Evolutionary conservation across 345 rosid species (phyloP), one percentile per base, ranked within the genome.

Genomic region (Gossypium turneri): DNA sequence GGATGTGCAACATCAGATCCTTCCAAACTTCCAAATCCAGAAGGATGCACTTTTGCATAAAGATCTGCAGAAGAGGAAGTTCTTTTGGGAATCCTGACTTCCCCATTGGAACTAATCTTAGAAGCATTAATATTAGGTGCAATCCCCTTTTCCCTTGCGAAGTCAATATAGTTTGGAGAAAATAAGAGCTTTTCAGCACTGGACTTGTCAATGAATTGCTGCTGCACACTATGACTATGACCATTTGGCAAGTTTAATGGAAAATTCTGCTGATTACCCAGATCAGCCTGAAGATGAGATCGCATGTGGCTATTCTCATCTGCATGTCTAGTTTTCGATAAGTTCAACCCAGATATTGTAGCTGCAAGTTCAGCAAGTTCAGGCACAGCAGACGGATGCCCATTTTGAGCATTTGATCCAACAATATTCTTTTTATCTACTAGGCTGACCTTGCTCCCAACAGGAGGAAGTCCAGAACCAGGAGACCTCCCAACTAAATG

Each of bases 51-150:
- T 55, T 77, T 79, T 52, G 88, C 79, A 79, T 84, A 84, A 53
- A 90, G 90, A 86, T 87, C 89, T 73, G 90, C 84, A 47, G 90
- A 88, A 76, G 95, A 89, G 80, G 81, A 80, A 70, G 88, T 84
- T 86, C 87, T 79, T 82, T 79, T 89, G 19, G 94, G 94, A 75
- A 92, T 79, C 74, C 81, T 84, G 73, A 73, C 81, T 74, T 81
- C 88, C 58, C 89, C 87, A 62, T 74, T 79, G 63, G 86, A 79
- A 85, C 74, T 81, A 72, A 79, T 67, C 29, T 78, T 76, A 65
- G 88, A 83, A 84, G 83, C 79, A 78, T 80, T 83, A 78, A 74
- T 73, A 70, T 82, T 82, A 34, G 89, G 79, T 29, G 79, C 8
- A 51, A 64, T 59, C 73, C 86, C 87, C 76, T 79, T 83, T 66